Percentiles rank a stretch among this genome's conserved stretches.
Conservation (phyloP, 805 yeast species). For the Yarrowia keelungensis region DNA sequence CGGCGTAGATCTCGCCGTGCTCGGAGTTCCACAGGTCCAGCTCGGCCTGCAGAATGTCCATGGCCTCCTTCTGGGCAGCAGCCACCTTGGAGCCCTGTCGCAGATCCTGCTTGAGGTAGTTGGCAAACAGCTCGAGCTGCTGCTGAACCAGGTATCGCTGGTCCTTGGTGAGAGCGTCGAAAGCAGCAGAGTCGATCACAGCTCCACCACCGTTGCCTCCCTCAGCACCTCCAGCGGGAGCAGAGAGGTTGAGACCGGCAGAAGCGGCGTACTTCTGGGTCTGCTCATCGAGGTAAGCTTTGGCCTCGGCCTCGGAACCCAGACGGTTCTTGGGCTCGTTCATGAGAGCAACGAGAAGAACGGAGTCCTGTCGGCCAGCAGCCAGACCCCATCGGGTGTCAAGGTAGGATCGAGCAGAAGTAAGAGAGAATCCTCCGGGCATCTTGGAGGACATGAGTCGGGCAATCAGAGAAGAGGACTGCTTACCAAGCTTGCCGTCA, state of each 20-base stretch:
- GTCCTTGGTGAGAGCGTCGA: conserved; percentile 79
- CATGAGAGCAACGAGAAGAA: conserved; percentile 79
- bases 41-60: conserved; percentile 82
- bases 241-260: conserved; percentile 77
- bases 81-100: conserved; percentile 88
- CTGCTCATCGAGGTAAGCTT: conserved; percentile 79
- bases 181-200: conserved; percentile 92
- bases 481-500: conserved; percentile 90
- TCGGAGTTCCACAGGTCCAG: conserved; percentile 91
- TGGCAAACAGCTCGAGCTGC: conserved; percentile 89
- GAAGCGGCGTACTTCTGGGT: conserved; percentile 85
- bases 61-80: conserved; percentile 83
- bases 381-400: conserved; percentile 93
- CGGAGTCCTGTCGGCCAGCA: conserved; percentile 92
- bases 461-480: conserved; percentile 84
- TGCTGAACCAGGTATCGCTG: conserved; percentile 74
- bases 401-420: conserved; percentile 89
- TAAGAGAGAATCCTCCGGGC: conserved; percentile 99
- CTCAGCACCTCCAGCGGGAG: conserved; percentile 62
- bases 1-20: conserved; percentile 91
- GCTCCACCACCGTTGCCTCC: conserved; percentile 72
- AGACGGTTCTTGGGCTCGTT: conserved; percentile 92
- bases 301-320: conserved; percentile 86
- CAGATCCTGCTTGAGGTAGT: conserved; percentile 91
- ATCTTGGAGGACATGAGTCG: conserved; percentile 94